A percentile compares a stretch with the other conserved stretches of the same genome.
phyloP scores from a whole-genome alignment of 208 protist species.

The Trypanosomatidae sp. region DNA sequence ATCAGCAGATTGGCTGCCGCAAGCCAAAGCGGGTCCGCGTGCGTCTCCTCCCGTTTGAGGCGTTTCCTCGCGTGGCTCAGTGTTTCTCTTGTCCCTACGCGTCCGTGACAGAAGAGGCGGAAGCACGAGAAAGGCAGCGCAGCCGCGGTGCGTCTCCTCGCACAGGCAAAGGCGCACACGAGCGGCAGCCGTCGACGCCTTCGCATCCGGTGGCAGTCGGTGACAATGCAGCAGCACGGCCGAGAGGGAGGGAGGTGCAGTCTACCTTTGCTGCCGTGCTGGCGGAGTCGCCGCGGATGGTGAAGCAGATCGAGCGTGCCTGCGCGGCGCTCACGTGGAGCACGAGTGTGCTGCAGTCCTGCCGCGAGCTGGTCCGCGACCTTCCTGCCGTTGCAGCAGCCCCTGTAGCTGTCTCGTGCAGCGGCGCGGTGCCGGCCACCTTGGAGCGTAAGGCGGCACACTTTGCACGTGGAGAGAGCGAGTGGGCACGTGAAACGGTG shows the following conservation, averaged over 20 bases:
- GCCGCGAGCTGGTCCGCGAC: constrained; percentile 30
- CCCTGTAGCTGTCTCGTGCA: background rate
- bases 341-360: constrained; percentile 41
- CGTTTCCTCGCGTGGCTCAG: constrained; percentile 63
- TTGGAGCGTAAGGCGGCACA: too few species aligned
- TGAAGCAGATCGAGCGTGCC: constrained; percentile 56
- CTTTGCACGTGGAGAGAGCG: background rate
- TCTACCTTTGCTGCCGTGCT: constrained; percentile 51
- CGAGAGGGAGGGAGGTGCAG: constrained; percentile 18
- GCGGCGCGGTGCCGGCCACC: background rate
- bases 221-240: background rate
- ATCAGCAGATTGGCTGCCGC: constrained; percentile 49
- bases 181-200: too few species aligned
- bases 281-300: constrained; percentile 35
- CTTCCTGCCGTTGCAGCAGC: constrained; percentile 8
- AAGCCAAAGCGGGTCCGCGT: constrained; percentile 56
- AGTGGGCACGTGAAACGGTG: constrained; percentile 24
- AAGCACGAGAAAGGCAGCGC: constrained; percentile 29
- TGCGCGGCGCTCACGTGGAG: constrained; percentile 64
- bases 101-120: constrained; percentile 38
- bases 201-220: background rate
- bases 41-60: constrained; percentile 76
- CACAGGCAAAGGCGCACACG: background rate
- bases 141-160: too few species aligned
- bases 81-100: constrained; percentile 53